Percentiles rank a stretch among this genome's conserved stretches.
Conservation (phyloP, 1,284 basidiomycete genomes). For the Psilocybe mexicana region DNA sequence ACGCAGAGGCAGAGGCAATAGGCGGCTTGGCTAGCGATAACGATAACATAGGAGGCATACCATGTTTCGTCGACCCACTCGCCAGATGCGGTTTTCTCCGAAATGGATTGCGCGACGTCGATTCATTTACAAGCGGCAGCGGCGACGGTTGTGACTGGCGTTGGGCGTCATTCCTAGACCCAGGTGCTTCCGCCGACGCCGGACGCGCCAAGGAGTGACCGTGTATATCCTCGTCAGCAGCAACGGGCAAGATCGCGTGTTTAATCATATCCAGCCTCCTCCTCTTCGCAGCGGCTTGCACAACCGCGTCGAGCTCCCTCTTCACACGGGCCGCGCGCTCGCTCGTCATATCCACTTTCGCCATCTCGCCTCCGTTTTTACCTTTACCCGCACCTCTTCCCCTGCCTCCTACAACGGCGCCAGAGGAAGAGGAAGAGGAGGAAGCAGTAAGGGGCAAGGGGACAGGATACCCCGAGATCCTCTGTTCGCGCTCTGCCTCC, state of each 20-base stretch:
- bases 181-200: neutral
- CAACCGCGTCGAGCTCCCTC: constrained; percentile 8
- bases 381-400: neutral
- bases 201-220: neutral
- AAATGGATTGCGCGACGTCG: constrained; percentile 10
- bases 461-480: neutral
- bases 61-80: neutral
- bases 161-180: neutral
- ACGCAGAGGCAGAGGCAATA: too few relatives aligned
- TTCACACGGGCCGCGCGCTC: constrained; percentile 9
- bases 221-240: neutral
- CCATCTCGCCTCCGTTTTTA: neutral
- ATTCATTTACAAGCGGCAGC: constrained; percentile 2
- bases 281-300: constrained; percentile 7
- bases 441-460: too few relatives aligned
- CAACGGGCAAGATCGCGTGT: neutral
- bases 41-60: neutral
- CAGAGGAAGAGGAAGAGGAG: too few relatives aligned
- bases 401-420: too few relatives aligned
- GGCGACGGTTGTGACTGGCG: neutral
- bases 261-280: neutral
- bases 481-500: constrained; percentile 1
- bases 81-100: neutral
- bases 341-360: constrained; percentile 7
- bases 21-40: neutral